Evolutionary conservation across 2,329 filamentous ascomycete genomes (phyloP), one percentile per base, ranked within the genome.

Genomic region (Sordariomycetes sp.): DNA sequence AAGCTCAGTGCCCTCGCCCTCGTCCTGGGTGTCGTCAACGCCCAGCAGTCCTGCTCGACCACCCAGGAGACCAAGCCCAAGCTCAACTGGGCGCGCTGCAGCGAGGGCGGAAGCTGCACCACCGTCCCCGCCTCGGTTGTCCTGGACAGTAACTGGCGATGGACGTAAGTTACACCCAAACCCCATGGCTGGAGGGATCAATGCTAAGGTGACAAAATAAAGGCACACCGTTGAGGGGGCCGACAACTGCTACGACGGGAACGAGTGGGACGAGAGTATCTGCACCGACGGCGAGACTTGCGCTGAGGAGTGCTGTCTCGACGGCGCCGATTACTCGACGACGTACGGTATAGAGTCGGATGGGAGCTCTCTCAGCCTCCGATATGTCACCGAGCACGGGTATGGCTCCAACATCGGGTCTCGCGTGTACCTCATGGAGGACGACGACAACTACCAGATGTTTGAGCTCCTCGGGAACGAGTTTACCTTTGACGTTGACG

Each of bases 401-500:
- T 75, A 73, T 65, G 68, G 66, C 52, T 70, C 65, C 59, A 76
- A 74, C 61, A 62, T 72, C 34, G 72, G 71, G 24, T 71, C 80
- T 12, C 76, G 84, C 59, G 68, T 84, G 50, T 87, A 85, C 66
- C 73, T 87, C 58, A 76, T 87, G 71, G 75, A 76, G 61, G 71
- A 75, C 57, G 75, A 78, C 48, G 72, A 71, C 60, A 76, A 75
- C 59, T 87, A 87, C 66, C 71, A 85, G 70, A 76, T 79, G 64
- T 81, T 87, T 70, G 76, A 81, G 59, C 73, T 86, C 55, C 72
- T 79, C 60, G 80, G 80, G 69, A 76, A 82, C 65, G 85, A 88
- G 68, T 80, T 88, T 65, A 79, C 80, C 35, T 86, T 88, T 59
- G 83, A 86, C 58, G 82, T 87, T 16, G 84, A 88, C 65, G 76